These are phyloP conservation scores for Penicillium freii DNA, from an alignment of 2,329 filamentous ascomycete genomes.

Conservation along the genomic window DNA sequence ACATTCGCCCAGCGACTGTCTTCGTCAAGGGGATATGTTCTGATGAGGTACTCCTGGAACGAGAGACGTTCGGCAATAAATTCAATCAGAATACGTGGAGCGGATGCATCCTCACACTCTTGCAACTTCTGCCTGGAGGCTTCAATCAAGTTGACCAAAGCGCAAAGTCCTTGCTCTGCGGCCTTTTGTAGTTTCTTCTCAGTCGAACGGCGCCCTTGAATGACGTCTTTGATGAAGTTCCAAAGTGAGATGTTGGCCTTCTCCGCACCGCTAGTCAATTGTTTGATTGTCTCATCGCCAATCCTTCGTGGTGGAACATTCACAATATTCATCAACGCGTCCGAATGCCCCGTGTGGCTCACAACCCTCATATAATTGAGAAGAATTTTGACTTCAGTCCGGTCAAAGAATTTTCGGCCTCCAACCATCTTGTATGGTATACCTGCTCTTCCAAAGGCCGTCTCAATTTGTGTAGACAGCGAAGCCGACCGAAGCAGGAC, in stretches of 20 bases:
- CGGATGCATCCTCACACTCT: conserved; percentile 40
- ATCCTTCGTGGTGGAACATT: conserved; percentile 80
- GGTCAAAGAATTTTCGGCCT: conserved; percentile 87
- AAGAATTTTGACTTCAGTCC: conserved; percentile 80
- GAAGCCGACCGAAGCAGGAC: conserved; percentile 82
- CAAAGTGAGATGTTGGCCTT: conserved; percentile 68
- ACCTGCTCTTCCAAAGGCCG: conserved; percentile 73
- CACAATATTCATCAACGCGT: conserved; percentile 77
- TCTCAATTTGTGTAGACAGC: conserved; percentile 82
- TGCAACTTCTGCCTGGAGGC: conserved; percentile 56
- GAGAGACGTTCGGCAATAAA: conserved; percentile 63
- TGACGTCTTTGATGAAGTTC: conserved; percentile 63
- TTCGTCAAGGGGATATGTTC: conserved; percentile 69
- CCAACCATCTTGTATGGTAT: conserved; percentile 92
- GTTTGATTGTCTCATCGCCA: conserved; percentile 73
- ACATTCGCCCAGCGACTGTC: conserved; percentile 85
- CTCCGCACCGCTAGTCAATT: conserved; percentile 74
- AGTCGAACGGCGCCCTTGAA: conserved; percentile 52
- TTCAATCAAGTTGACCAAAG: conserved; percentile 60
- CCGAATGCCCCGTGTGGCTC: conserved; percentile 80
- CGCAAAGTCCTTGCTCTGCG: conserved; percentile 56
- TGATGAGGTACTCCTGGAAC: conserved; percentile 71
- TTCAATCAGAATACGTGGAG: conserved; percentile 52
- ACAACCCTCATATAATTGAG: conserved; percentile 87
- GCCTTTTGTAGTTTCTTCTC: conserved; percentile 56